Percentiles rank a stretch among this genome's conserved stretches.
Conservation (phyloP, 2,329 filamentous ascomycete genomes). For the Penicillium crustosum region DNA sequence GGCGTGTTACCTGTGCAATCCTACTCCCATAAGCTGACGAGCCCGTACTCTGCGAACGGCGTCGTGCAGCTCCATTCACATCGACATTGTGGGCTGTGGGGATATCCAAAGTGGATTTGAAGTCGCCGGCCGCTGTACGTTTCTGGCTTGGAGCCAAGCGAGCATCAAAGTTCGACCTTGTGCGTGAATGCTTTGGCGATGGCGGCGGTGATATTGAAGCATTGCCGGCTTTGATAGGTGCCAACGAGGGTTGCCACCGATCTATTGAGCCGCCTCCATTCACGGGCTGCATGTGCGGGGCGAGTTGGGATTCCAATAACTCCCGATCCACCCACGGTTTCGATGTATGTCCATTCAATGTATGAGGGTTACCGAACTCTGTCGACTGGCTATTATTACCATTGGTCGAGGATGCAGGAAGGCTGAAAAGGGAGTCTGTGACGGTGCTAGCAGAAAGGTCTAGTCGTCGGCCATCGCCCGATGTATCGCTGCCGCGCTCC, state of each 20-base stretch:
- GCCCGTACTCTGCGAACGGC: constrained; percentile 72
- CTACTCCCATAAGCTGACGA: constrained; percentile 66
- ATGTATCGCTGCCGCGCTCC: constrained; percentile 24
- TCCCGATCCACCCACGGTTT: constrained; percentile 9
- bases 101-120: constrained; percentile 55
- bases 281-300: constrained; percentile 3
- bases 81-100: constrained; percentile 29
- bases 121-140: constrained; percentile 71
- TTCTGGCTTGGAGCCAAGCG: constrained; percentile 56
- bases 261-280: constrained; percentile 12
- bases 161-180: constrained; percentile 7
- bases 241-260: constrained; percentile 11
- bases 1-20: constrained; percentile 70
- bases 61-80: constrained; percentile 35
- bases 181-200: constrained; percentile 6
- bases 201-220: constrained; percentile 15
- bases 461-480: constrained; percentile 18
- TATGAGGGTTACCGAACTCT: constrained; percentile 11
- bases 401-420: constrained; percentile 15
- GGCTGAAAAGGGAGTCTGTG: constrained; percentile 18
- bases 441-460: constrained; percentile 20
- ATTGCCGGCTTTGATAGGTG: constrained; percentile 16
- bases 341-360: constrained; percentile 10
- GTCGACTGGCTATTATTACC: constrained; percentile 9
- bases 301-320: constrained; percentile 6